phyloP scores from a whole-genome alignment of 305 asterid species.

The Vinca major region DNA sequence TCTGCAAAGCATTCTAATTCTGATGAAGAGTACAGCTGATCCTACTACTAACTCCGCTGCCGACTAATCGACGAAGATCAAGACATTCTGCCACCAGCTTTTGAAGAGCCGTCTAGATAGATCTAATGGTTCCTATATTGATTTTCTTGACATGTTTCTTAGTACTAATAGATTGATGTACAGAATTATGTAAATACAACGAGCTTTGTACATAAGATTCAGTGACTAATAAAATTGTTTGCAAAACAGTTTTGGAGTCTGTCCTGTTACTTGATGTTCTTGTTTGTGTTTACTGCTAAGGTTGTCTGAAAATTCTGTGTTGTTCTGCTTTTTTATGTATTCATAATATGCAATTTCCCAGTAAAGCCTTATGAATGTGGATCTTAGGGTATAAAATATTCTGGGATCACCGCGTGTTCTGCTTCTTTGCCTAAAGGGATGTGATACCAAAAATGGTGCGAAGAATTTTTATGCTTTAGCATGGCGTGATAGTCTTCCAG shows the following conservation, averaged over 20 bases:
- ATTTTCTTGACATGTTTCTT: neutral
- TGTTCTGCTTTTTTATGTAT: too few relatives aligned
- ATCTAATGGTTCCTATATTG: neutral
- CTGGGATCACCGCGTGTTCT: too few relatives aligned
- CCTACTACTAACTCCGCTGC: neutral
- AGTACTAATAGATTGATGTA: constrained; percentile 14
- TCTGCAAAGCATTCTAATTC: constrained; percentile 37
- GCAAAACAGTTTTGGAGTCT: too few relatives aligned
- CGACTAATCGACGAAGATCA: neutral
- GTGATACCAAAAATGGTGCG: constrained; percentile 32
- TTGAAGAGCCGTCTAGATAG: neutral
- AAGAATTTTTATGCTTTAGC: constrained; percentile 56
- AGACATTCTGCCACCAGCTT: neutral
- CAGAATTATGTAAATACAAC: constrained; percentile 7
- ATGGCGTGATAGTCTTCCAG: constrained; percentile 41
- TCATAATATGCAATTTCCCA: too few relatives aligned
- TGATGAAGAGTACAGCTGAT: constrained; percentile 17
- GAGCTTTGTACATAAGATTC: neutral
- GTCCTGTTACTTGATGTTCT: too few relatives aligned
- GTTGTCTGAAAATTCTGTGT: too few relatives aligned
- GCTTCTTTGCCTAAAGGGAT: constrained; percentile 40
- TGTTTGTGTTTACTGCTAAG: too few relatives aligned
- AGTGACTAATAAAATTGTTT: too few relatives aligned
- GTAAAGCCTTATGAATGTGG: too few relatives aligned
- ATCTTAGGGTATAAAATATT: too few relatives aligned